Conservation (phyloP, 257 asterid genomes). For the Anisodus tanguticus region DNA sequence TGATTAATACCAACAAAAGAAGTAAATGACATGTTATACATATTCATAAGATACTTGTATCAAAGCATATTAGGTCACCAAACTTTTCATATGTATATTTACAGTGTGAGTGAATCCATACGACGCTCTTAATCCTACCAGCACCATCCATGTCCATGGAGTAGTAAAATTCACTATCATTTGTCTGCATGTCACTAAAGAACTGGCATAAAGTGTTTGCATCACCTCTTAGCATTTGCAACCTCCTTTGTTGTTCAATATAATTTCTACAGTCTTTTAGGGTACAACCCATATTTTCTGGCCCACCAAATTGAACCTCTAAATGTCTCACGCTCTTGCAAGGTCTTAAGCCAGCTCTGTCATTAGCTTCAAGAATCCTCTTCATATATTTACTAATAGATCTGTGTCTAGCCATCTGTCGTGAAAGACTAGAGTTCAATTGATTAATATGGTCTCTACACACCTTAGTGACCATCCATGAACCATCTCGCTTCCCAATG, state of each 20-base stretch:
- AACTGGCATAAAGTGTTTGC: too few relatives aligned
- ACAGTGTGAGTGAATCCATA: too few relatives aligned
- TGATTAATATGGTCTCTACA: neutral
- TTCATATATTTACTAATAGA: neutral
- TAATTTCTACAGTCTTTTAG: neutral
- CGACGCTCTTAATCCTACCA: too few relatives aligned
- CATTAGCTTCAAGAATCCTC: neutral
- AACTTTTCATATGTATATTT: too few relatives aligned
- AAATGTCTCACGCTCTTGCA: neutral
- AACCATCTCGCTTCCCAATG: neutral
- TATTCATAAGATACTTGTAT: too few relatives aligned
- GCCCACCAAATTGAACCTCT: neutral
- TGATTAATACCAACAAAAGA: too few relatives aligned
- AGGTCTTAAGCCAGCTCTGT: neutral
- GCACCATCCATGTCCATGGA: neutral
- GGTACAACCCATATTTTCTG: neutral
- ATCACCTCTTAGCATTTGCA: neutral
- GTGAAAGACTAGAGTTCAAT: neutral
- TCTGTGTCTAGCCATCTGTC: neutral
- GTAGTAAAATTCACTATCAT: too few relatives aligned
- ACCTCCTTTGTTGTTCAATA: neutral
- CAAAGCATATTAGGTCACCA: too few relatives aligned
- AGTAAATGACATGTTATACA: too few relatives aligned
- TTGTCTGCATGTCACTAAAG: too few relatives aligned
- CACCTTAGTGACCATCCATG: neutral